Conservation (phyloP, 306 rosid genomes). For the Pyrus betulifolia region DNA sequence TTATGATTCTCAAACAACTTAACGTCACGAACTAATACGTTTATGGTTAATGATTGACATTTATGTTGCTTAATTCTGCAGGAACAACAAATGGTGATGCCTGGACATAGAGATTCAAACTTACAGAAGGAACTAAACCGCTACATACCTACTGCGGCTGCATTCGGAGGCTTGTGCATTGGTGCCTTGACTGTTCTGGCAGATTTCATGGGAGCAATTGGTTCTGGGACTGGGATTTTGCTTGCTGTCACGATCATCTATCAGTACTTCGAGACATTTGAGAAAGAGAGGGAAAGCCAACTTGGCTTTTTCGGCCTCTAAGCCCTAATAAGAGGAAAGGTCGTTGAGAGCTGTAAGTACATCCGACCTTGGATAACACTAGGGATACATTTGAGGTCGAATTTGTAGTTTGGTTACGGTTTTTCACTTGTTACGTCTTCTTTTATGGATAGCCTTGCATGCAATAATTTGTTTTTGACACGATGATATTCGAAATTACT, state of each 20-base stretch:
- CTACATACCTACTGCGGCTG: conserved; percentile 89
- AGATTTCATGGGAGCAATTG: conserved; percentile 96
- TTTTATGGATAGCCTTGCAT: neutral
- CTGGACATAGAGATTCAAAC: conserved; percentile 83
- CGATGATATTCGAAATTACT: too few species aligned
- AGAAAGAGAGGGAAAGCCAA: conserved; percentile 80
- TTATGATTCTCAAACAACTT: neutral
- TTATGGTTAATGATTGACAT: neutral
- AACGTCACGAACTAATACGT: neutral
- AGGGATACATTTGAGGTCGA: neutral
- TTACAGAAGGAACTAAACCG: conserved; percentile 79
- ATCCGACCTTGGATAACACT: neutral
- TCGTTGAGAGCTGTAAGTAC: neutral
- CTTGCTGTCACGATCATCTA: conserved; percentile 93
- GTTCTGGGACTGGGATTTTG: conserved; percentile 85
- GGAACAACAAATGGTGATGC: conserved; percentile 99
- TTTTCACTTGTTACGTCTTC: neutral
- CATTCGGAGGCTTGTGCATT: conserved; percentile 82
- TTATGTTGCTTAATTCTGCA: conserved; percentile 20
- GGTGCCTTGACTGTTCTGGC: conserved; percentile 89
- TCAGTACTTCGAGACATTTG: conserved; percentile 87
- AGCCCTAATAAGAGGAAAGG: neutral
- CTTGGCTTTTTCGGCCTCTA: conserved; percentile 65
- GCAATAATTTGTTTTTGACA: too few species aligned
- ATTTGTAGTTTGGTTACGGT: neutral